Conservation (phyloP, 2,329 filamentous ascomycete genomes). For the Drechslerella dactyloides region DNA sequence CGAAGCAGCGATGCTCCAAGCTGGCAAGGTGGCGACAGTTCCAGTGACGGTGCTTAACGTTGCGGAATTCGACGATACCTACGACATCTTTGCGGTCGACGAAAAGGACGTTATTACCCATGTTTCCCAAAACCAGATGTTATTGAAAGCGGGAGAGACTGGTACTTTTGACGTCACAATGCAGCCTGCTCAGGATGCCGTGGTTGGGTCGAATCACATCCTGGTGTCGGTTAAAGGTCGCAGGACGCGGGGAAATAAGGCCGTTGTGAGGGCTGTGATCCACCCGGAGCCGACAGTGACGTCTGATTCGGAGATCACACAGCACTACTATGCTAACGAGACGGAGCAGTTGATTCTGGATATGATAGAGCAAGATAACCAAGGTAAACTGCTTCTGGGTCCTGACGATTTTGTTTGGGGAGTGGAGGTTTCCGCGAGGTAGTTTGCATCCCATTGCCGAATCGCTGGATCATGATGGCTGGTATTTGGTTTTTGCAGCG, state of each 20-base stretch:
- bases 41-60: conserved; percentile 8
- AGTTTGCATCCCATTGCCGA: too few relatives aligned
- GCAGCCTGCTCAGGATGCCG: conserved; percentile 1
- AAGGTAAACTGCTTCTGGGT: background rate
- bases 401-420: background rate
- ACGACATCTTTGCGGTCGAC: conserved; percentile 33
- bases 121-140: conserved; percentile 5
- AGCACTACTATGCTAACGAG: conserved; percentile 33
- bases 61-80: conserved; percentile 21
- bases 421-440: background rate
- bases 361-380: conserved; percentile 5
- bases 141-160: conserved; percentile 16
- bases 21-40: conserved; percentile 11
- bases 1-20: conserved; percentile 4
- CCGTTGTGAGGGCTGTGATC: conserved; percentile 20
- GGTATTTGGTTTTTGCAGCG: too few relatives aligned
- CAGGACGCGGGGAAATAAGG: conserved; percentile 24
- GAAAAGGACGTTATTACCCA: conserved; percentile 14
- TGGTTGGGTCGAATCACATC: conserved; percentile 24
- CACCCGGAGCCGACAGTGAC: conserved; percentile 7
- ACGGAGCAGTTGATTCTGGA: conserved; percentile 12
- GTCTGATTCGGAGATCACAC: background rate
- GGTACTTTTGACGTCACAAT: conserved; percentile 15
- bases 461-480: too few relatives aligned
- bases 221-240: conserved; percentile 26